phyloP scores from a whole-genome alignment of 1,284 basidiomycete species.

The Boletus hoseneyae region DNA sequence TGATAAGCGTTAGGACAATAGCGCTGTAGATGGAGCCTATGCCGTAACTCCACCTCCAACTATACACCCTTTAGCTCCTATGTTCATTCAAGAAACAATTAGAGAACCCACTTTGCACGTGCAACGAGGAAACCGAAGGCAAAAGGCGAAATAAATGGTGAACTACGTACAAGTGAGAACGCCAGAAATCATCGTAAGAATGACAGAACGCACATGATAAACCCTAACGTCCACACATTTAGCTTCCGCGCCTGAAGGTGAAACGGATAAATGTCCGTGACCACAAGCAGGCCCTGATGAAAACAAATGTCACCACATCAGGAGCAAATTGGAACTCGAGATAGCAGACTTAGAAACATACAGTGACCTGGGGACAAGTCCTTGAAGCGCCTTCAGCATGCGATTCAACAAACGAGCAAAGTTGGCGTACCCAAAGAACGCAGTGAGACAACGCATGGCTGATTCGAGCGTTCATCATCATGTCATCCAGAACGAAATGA shows the following conservation, averaged over 20 bases:
- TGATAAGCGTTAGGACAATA: slow-evolving; percentile 55
- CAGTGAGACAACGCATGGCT: slow-evolving; percentile 71
- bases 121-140: slow-evolving; percentile 68
- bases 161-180: slow-evolving; percentile 21
- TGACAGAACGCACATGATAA: slow-evolving; percentile 52
- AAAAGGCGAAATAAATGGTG: slow-evolving; percentile 67
- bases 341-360: slow-evolving; percentile 28
- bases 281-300: slow-evolving; percentile 56
- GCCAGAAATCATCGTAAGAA: neutral
- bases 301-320: neutral
- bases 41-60: slow-evolving; percentile 73
- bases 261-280: slow-evolving; percentile 72
- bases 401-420: slow-evolving; percentile 1
- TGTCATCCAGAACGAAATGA: neutral
- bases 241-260: slow-evolving; percentile 73
- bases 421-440: slow-evolving; percentile 57
- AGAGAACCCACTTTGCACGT: slow-evolving; percentile 40
- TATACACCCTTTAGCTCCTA: slow-evolving; percentile 18
- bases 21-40: slow-evolving; percentile 59
- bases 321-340: too few species aligned
- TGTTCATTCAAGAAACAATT: neutral
- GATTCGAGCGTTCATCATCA: slow-evolving; percentile 11
- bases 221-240: slow-evolving; percentile 72
- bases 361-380: slow-evolving; percentile 67
- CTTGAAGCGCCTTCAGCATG: slow-evolving; percentile 32